Evolutionary conservation across 2,329 filamentous ascomycete species (phyloP), one percentile per base, ranked within the genome.

Genomic region (Orbilia quercus): DNA sequence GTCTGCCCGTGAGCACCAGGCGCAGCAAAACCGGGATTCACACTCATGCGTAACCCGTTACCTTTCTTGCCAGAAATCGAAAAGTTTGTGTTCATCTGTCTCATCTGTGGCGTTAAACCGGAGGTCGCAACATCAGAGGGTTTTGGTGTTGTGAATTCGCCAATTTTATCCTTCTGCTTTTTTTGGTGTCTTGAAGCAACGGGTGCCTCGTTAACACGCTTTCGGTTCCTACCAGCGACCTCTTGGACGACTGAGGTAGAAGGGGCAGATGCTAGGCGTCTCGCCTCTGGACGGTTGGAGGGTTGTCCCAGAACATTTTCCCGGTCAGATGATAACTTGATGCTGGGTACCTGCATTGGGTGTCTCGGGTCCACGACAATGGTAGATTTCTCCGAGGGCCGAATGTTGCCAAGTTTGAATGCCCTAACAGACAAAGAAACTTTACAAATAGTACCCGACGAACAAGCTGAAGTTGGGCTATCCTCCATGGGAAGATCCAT

Each of bases 1-100:
- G 45, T 50, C 48, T 71, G 66, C 18, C 66, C 66, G 14, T 63
- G 65, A 16, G 65, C n/a, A 28, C 31, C 58, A 18, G 48, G 36
- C 16, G 40, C 40, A 16, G 65, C n/a, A 31, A 71, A 57, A 22
- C 58, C 51, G 14, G 66, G 66, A 12, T 71, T 71, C 11, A 71
- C 45, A 20, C 40, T 71, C 66, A 71, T 71, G 14, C 66, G 57
- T 22, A 71, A 45, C 14, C 66, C 66, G 31, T 71, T 71, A 6
- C 66, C 66, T 36, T 64, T 71, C 66, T 71, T 71, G n/a, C 66
- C 58, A 22, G 66, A 71, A n/a, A 71, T 36, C 31, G 66, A 63
- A 22, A 71, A 71, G 22, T 50, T 71, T 14, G 66, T 71, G 25
- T 53, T 71, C 66, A 71, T 71, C 58, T 71, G 66, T 53, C 66